Evolutionary conservation across 805 yeast genomes (phyloP).

Genomic region (Candida xyloterini): DNA sequence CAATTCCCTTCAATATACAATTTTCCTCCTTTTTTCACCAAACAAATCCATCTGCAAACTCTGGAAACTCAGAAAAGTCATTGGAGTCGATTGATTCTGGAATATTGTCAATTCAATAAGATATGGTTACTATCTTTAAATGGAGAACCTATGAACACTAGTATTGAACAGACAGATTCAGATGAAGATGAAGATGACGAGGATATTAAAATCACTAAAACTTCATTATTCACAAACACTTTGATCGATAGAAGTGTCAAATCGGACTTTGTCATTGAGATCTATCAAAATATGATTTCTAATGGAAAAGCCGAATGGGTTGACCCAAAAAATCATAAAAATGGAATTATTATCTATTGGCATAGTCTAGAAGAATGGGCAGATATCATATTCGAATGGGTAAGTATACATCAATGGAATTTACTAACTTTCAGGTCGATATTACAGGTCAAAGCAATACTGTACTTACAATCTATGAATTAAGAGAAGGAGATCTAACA

Average conservation of each 20-base stretch:
- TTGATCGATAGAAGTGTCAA: constrained; percentile 52
- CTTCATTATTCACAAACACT: constrained; percentile 47
- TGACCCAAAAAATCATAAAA: constrained; percentile 41
- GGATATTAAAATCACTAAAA: constrained; percentile 7
- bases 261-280: constrained; percentile 50
- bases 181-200: constrained; percentile 18
- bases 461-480: constrained; percentile 78
- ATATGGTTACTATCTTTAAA: constrained; percentile 51
- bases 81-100: constrained; percentile 67
- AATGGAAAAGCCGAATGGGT: constrained; percentile 57
- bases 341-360: constrained; percentile 63
- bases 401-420: constrained; percentile 8
- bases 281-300: constrained; percentile 55
- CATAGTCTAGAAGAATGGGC: constrained; percentile 69
- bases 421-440: constrained; percentile 42
- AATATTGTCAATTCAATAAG: constrained; percentile 54
- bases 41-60: constrained; percentile 80
- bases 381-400: constrained; percentile 58
- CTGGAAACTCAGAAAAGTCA: constrained; percentile 72
- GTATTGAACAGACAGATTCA: background rate
- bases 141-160: constrained; percentile 28
- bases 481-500: constrained; percentile 62
- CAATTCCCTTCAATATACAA: constrained; percentile 54
- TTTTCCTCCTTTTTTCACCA: constrained; percentile 91
- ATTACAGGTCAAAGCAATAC: constrained; percentile 73